These are phyloP conservation scores for Diplodia mutila DNA, from an alignment of 2,329 filamentous ascomycete species.

Conservation along the genomic window DNA sequence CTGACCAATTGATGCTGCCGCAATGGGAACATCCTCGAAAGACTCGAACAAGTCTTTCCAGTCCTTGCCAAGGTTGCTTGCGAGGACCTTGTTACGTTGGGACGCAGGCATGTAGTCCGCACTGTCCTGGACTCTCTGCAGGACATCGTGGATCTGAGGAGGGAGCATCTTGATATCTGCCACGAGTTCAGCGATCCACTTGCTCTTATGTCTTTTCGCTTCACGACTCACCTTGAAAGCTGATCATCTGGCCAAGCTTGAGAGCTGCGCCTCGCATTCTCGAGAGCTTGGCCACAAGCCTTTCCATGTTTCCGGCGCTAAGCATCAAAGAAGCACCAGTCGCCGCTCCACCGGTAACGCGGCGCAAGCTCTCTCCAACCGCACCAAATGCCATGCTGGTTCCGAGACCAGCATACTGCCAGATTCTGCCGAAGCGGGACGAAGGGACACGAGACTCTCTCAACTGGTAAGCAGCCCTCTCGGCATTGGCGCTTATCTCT, in stretches of 20 bases:
- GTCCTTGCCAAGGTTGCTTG: constrained; percentile 74
- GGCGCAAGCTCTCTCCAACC: constrained; percentile 80
- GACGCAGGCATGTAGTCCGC: constrained; percentile 98
- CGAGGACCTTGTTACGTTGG: constrained; percentile 84
- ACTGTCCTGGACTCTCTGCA: constrained; percentile 92
- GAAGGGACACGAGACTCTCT: constrained; percentile 89
- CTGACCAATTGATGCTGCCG: constrained; percentile 95
- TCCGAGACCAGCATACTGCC: constrained; percentile 92
- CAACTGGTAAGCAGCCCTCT: constrained; percentile 65
- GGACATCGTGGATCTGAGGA: constrained; percentile 79
- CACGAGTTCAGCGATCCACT: constrained; percentile 14
- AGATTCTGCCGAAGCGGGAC: constrained; percentile 81
- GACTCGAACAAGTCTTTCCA: constrained; percentile 83
- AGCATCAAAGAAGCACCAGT: constrained; percentile 77
- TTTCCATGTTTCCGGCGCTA: constrained; percentile 87
- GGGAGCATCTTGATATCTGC: constrained; percentile 90
- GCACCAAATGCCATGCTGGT: constrained; percentile 95
- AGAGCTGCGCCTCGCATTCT: constrained; percentile 97
- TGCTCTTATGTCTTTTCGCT: not conserved
- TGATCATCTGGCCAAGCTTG: constrained; percentile 97
- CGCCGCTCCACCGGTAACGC: constrained; percentile 69
- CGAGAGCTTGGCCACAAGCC: constrained; percentile 88
- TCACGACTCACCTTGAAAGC: constrained; percentile 69
- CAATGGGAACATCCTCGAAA: constrained; percentile 91
- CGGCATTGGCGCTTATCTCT: constrained; percentile 34